Percentiles rank a stretch among this genome's conserved stretches.
phyloP scores from a whole-genome alignment of 441 rosid species.

The Eutrema salsugineum region DNA sequence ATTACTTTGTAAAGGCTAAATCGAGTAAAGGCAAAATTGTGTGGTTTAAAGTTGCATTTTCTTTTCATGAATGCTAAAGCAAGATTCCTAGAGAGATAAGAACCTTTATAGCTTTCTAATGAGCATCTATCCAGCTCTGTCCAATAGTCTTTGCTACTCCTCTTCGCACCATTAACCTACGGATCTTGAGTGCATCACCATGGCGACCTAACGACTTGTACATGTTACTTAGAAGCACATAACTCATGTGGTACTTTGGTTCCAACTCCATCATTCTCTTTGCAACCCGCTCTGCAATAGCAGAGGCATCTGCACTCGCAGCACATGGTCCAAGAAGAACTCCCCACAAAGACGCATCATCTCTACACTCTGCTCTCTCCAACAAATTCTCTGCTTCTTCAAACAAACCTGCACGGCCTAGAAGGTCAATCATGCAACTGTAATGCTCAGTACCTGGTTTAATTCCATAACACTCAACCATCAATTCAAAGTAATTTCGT shows the following conservation, averaged over 20 bases:
- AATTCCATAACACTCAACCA: slow-evolving; percentile 47
- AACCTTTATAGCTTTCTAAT: slow-evolving; percentile 8
- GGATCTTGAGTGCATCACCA: slow-evolving; percentile 62
- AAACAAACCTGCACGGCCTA: slow-evolving; percentile 79
- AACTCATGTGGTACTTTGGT: slow-evolving; percentile 73
- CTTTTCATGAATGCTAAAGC: slow-evolving; percentile 16
- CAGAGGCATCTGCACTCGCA: slow-evolving; percentile 35
- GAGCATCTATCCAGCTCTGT: slow-evolving; percentile 62
- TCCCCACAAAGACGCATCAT: slow-evolving; percentile 75
- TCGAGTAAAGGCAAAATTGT: slow-evolving; percentile 18
- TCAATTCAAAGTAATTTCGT: slow-evolving; percentile 43
- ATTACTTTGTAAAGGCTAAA: slow-evolving; percentile 13
- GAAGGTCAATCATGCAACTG: slow-evolving; percentile 84
- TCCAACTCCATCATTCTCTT: slow-evolving; percentile 62
- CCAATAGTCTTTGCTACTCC: slow-evolving; percentile 64
- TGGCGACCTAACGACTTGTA: slow-evolving; percentile 70
- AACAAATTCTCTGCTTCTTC: slow-evolving; percentile 78
- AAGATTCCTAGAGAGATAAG: neutral
- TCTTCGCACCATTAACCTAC: slow-evolving; percentile 62
- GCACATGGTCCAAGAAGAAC: slow-evolving; percentile 87
- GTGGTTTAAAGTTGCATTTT: slow-evolving; percentile 8
- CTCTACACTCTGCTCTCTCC: slow-evolving; percentile 54
- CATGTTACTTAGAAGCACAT: slow-evolving; percentile 68
- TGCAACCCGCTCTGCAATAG: slow-evolving; percentile 67
- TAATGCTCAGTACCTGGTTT: slow-evolving; percentile 75